Percentiles rank a stretch among this genome's conserved stretches.
Conservation (phyloP, 805 yeast genomes). For the Yamadazyma sp. region DNA sequence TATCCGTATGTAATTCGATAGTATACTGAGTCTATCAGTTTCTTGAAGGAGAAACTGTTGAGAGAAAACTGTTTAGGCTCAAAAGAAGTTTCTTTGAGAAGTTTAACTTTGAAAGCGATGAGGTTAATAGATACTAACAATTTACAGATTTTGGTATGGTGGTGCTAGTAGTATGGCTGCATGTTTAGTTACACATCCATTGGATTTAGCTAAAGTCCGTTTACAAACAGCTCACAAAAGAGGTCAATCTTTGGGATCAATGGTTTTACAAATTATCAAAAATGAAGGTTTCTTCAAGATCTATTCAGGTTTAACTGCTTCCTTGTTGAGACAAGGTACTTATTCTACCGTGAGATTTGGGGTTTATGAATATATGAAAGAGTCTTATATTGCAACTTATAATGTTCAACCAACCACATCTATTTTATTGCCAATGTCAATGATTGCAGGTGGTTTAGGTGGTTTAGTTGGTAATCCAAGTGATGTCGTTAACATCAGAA, state of each 20-base stretch:
- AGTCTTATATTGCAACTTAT: constrained; percentile 38
- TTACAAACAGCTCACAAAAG: constrained; percentile 73
- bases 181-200: constrained; percentile 71
- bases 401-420: constrained; percentile 51
- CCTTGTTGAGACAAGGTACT: constrained; percentile 80
- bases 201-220: constrained; percentile 84
- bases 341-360: constrained; percentile 87
- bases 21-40: no score
- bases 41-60: no score
- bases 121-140: constrained; percentile 5
- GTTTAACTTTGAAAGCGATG: no score
- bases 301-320: constrained; percentile 82
- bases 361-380: constrained; percentile 75
- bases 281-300: constrained; percentile 66
- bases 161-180: constrained; percentile 71
- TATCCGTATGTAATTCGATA: no score
- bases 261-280: constrained; percentile 58
- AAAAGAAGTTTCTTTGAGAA: not conserved
- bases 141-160: constrained; percentile 54
- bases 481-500: constrained; percentile 82
- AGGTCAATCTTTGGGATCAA: constrained; percentile 59
- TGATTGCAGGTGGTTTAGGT: constrained; percentile 83
- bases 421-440: constrained; percentile 69
- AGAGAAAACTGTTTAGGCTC: no score
- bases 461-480: constrained; percentile 87